phyloP scores from a whole-genome alignment of 2,329 filamentous ascomycete species.

The Westerdykella sp. region DNA sequence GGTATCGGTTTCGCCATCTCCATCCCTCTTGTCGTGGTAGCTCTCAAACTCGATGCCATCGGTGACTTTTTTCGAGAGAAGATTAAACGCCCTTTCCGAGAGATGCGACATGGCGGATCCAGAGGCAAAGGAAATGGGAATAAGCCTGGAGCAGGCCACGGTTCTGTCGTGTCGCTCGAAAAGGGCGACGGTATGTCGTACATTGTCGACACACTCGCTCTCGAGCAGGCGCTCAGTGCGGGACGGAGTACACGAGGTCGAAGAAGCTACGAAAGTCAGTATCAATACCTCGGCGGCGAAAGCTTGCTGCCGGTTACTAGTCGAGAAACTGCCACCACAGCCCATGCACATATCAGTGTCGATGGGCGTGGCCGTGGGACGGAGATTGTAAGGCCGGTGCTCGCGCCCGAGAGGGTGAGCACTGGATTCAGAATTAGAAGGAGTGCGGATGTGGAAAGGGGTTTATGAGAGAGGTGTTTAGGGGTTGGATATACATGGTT shows the following conservation, averaged over 20 bases:
- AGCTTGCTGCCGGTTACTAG: constrained; percentile 27
- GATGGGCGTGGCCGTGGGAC: constrained; percentile 6
- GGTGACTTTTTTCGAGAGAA: constrained; percentile 27
- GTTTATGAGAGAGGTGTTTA: neutral
- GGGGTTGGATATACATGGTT: no score
- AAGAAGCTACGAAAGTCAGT: constrained; percentile 21
- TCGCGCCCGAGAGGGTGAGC: constrained; percentile 22
- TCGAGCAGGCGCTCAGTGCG: constrained; percentile 25
- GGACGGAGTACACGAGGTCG: constrained; percentile 19
- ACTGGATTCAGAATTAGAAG: constrained; percentile 31
- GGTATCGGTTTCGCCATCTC: constrained; percentile 51
- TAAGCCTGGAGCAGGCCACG: neutral
- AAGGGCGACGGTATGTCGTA: constrained; percentile 15
- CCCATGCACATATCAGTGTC: neutral
- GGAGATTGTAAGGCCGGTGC: constrained; percentile 8
- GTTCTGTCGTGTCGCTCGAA: constrained; percentile 1
- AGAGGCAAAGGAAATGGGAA: neutral
- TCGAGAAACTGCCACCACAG: constrained; percentile 20
- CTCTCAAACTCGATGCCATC: constrained; percentile 41
- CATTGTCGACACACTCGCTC: constrained; percentile 16
- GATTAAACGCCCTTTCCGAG: constrained; percentile 12
- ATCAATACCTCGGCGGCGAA: constrained; percentile 14
- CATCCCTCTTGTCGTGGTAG: constrained; percentile 45
- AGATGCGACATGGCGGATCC: constrained; percentile 2
- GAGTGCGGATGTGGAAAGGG: constrained; percentile 26